phyloP scores from a whole-genome alignment of 2,329 filamentous ascomycete species.

The Cercospora sp. region DNA sequence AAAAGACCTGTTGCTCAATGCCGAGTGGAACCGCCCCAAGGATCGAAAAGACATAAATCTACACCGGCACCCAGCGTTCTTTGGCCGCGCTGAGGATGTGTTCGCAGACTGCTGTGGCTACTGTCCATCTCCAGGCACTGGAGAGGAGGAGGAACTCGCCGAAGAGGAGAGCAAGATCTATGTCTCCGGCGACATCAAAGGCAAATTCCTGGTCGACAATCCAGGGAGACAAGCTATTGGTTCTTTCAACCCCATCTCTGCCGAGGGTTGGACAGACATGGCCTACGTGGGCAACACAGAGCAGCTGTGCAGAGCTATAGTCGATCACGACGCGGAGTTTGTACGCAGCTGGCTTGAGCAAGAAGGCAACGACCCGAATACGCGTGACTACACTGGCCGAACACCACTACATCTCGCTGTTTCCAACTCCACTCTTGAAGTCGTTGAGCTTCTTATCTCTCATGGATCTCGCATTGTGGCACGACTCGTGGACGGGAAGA shows the following conservation, averaged over 20 bases:
- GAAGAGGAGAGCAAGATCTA: slow-evolving; percentile 74
- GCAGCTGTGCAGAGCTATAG: slow-evolving; percentile 76
- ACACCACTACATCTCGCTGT: slow-evolving; percentile 77
- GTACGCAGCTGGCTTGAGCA: slow-evolving; percentile 70
- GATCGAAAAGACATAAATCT: slow-evolving; percentile 70
- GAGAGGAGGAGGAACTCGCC: slow-evolving; percentile 69
- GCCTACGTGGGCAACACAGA: slow-evolving; percentile 81
- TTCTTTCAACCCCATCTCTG: slow-evolving; percentile 76
- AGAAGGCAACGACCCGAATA: slow-evolving; percentile 69
- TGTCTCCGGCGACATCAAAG: slow-evolving; percentile 66
- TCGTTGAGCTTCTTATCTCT: slow-evolving; percentile 71
- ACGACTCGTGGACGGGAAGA: slow-evolving; percentile 75
- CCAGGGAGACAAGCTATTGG: slow-evolving; percentile 74
- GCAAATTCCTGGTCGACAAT: slow-evolving; percentile 73
- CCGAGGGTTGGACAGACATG: slow-evolving; percentile 88
- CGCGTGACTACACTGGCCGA: slow-evolving; percentile 74
- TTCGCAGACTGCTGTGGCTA: slow-evolving; percentile 79
- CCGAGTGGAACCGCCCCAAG: slow-evolving; percentile 79
- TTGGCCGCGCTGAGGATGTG: slow-evolving; percentile 72
- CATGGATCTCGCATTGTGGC: slow-evolving; percentile 71
- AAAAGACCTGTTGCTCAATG: slow-evolving; percentile 78
- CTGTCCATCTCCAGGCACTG: slow-evolving; percentile 69
- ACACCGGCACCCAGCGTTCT: slow-evolving; percentile 83
- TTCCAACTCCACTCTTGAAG: slow-evolving; percentile 65
- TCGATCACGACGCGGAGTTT: slow-evolving; percentile 69